Evolutionary conservation across 768 basidiomycete species (phyloP), one percentile per base, ranked within the genome.

Genomic region (Hygrophorus pudorinus): DNA sequence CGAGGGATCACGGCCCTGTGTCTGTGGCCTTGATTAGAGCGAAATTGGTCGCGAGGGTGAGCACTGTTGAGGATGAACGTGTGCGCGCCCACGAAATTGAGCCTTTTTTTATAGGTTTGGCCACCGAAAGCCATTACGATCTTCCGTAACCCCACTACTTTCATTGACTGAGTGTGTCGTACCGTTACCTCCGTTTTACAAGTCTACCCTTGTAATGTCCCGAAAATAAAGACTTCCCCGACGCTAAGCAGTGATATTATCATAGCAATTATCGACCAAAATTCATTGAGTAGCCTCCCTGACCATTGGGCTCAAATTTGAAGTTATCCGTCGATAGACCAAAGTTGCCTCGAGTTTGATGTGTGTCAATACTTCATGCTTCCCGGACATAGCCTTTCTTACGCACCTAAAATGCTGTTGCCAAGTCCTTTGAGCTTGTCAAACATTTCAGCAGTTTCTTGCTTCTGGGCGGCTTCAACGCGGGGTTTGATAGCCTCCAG

Each of bases 241-340:
- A 38, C 6, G 27, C 21, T 18, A 30, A 28, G 9, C 16, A 37
- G 27, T 29, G 20, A 42, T 12, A 13, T 38, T 35, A 24, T 30
- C 13, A 34, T 40, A 37, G 44, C 24, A 27, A 43, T 71, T 60
- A 81, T 53, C 59, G 73, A 36, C 66, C 67, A 58, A 98, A 96
- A 54, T 87, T 86, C 76, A 98, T 78, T 1, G 85, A 86, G 66
- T 97, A 98, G 0, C 94, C 91, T n/a, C 94, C 94, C 49, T 91
- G 81, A 5, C 83, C 88, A 51, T 94, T 93, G 13, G 89, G 89
- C 48, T 81, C 81, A 55, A 99, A 89, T 65, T 98, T 85, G 74
- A 98, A 98, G 65, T 94, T 98, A 58, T 98, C 82, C 0, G 93
- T 97, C 11, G 85, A 91, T 50, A 98, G 61, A 13, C 96, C 94